Evolutionary conservation across 1,284 basidiomycete species (phyloP).

Genomic region (Fistulinella staudtii): DNA sequence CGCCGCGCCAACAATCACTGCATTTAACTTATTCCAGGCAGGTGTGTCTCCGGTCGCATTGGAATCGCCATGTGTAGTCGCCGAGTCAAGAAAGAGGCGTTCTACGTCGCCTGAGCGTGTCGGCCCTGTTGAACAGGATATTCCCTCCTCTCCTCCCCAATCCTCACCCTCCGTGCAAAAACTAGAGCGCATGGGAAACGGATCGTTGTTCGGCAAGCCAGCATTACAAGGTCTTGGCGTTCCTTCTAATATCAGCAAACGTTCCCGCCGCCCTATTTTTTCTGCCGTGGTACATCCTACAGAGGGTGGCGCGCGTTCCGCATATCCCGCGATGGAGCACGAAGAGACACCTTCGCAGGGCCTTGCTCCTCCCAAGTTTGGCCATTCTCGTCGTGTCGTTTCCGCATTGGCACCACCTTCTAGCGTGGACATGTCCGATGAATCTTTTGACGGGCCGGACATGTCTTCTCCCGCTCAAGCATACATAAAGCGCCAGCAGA

Average conservation of each 20-base stretch:
- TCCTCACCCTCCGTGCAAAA: conserved; percentile 66
- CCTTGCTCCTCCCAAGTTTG: conserved; percentile 28
- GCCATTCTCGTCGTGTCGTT: conserved; percentile 64
- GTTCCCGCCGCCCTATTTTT: conserved; percentile 59
- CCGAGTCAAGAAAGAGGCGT: conserved; percentile 58
- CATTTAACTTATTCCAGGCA: conserved; percentile 62
- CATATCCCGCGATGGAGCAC: conserved; percentile 38
- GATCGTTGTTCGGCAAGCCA: conserved; percentile 50
- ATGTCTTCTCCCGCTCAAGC: conserved; percentile 75
- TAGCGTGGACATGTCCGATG: conserved; percentile 49
- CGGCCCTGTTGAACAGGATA: conserved; percentile 36
- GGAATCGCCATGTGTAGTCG: conserved; percentile 36
- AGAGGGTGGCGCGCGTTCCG: conserved; percentile 39
- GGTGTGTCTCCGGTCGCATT: conserved; percentile 47
- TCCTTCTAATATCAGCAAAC: conserved; percentile 53
- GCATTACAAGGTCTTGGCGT: conserved; percentile 56
- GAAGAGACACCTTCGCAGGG: conserved; percentile 19
- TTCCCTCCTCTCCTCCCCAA: conserved; percentile 55
- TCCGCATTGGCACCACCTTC: conserved; percentile 62
- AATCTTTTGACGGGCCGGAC: conserved; percentile 59
- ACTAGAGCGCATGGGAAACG: conserved; percentile 55
- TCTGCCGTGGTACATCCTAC: conserved; percentile 57
- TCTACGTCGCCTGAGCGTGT: conserved; percentile 61
- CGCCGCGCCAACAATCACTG: conserved; percentile 48
- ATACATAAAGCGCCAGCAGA: conserved; percentile 68